Evolutionary conservation across 306 rosid species (phyloP).

Genomic region (Potentilla sterilis): DNA sequence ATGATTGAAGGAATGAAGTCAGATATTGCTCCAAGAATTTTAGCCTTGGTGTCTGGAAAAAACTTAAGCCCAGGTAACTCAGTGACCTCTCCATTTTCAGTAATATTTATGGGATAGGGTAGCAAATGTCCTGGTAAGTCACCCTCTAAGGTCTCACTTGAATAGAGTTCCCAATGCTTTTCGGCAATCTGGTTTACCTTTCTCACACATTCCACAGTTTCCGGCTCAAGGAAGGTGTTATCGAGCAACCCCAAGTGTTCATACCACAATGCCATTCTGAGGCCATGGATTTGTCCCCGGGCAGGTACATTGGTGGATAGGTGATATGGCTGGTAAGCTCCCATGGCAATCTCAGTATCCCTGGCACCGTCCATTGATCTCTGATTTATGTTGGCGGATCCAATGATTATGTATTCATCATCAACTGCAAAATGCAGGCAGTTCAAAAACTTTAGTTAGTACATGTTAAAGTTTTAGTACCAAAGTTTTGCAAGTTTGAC

Average conservation of each 20-base stretch:
- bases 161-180: constrained; percentile 35
- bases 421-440: constrained; percentile 35
- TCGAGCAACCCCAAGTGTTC: constrained; percentile 46
- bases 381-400: constrained; percentile 55
- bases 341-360: constrained; percentile 56
- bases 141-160: constrained; percentile 20
- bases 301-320: constrained; percentile 33
- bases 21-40: constrained; percentile 41
- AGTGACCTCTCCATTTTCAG: constrained; percentile 36
- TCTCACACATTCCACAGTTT: constrained; percentile 37
- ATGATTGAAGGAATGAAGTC: constrained; percentile 43
- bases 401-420: constrained; percentile 51
- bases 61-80: constrained; percentile 24
- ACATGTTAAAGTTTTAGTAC: neutral
- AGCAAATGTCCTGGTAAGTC: constrained; percentile 52
- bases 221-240: constrained; percentile 35
- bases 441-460: neutral
- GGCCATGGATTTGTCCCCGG: constrained; percentile 52
- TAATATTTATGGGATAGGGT: constrained; percentile 38
- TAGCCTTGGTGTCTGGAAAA: constrained; percentile 47
- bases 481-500: neutral
- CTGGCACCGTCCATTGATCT: constrained; percentile 55
- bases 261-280: constrained; percentile 51
- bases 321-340: constrained; percentile 51
- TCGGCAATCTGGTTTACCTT: constrained; percentile 38